These are phyloP conservation scores for Pleurotus giganteus DNA, from an alignment of 768 basidiomycete species.

Conservation along the genomic window DNA sequence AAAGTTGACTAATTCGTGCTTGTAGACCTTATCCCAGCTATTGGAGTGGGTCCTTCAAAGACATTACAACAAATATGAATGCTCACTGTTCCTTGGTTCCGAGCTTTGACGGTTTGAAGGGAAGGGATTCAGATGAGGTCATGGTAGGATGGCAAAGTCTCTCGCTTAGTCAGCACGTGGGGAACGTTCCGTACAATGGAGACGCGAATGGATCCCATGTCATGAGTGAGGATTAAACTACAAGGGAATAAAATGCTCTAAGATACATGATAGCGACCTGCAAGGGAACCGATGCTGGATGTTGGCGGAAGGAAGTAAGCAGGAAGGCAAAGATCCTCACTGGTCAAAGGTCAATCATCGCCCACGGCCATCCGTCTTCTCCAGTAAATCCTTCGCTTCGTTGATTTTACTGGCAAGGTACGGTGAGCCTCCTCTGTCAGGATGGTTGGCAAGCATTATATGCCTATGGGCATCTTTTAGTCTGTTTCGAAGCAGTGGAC, in stretches of 20 bases:
- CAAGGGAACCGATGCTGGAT: not conserved
- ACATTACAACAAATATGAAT: not conserved
- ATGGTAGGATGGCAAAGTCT: slow-evolving; percentile 13
- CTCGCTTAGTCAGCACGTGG: slow-evolving; percentile 30
- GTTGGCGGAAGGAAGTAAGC: not conserved
- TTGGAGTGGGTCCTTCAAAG: slow-evolving; percentile 7
- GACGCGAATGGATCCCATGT: not conserved
- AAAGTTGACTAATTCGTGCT: slow-evolving; percentile 68
- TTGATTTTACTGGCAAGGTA: slow-evolving; percentile 99
- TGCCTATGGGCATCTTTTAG: slow-evolving; percentile 95
- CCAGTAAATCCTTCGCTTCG: slow-evolving; percentile 92
- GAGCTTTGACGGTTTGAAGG: slow-evolving; percentile 63
- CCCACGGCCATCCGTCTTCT: slow-evolving; percentile 65
- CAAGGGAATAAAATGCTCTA: slow-evolving; percentile 10
- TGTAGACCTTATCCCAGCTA: slow-evolving; percentile 81
- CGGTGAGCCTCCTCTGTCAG: slow-evolving; percentile 97
- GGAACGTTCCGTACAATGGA: not conserved
- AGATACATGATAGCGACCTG: not conserved
- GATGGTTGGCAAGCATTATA: slow-evolving; percentile 98
- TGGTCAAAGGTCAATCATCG: slow-evolving; percentile 21
- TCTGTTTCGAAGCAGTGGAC: slow-evolving; percentile 65
- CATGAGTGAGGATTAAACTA: slow-evolving; percentile 1
- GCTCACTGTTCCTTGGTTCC: slow-evolving; percentile 80
- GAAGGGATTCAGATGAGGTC: slow-evolving; percentile 33
- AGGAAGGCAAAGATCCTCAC: not conserved